These are phyloP conservation scores for Chlorella sp. DNA, from an alignment of 139 green algal genomes.

Conservation along the genomic window DNA sequence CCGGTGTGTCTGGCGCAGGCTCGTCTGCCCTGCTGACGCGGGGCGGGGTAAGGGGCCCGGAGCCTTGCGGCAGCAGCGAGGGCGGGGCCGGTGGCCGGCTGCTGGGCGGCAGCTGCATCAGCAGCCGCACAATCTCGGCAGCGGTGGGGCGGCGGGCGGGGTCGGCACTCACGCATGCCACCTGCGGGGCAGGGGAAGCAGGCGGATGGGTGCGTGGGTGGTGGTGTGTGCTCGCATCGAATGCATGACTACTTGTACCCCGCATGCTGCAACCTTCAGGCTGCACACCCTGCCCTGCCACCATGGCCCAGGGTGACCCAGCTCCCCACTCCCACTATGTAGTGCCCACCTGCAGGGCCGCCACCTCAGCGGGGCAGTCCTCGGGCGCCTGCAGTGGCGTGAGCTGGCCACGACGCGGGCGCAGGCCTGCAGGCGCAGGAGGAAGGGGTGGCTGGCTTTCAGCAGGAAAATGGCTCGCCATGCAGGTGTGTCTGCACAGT, in stretches of 20 bases:
- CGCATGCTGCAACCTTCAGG: background rate
- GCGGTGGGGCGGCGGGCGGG: background rate
- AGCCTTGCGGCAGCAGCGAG: background rate
- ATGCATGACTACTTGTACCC: background rate
- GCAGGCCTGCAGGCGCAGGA: background rate
- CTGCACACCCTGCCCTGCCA: background rate
- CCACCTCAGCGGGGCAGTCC: conserved; percentile 24
- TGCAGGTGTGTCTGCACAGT: background rate
- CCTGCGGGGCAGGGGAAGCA: background rate
- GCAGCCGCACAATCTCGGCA: background rate
- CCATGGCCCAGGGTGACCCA: background rate
- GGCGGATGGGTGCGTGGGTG: background rate
- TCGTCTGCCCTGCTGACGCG: no score
- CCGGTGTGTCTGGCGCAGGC: no score
- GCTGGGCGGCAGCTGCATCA: background rate
- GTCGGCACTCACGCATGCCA: background rate
- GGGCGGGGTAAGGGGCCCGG: no score
- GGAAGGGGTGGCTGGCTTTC: no score
- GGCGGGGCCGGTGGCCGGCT: no score
- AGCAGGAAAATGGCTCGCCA: no score
- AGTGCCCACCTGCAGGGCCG: background rate
- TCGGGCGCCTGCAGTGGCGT: conserved; percentile 5
- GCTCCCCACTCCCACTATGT: background rate
- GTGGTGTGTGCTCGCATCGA: no score
- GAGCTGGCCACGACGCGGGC: background rate